Percentiles rank a stretch among this genome's conserved stretches.
Evolutionary conservation across 1,284 basidiomycete genomes (phyloP).

Genomic region (Cutaneotrichosporon spelunceum): DNA sequence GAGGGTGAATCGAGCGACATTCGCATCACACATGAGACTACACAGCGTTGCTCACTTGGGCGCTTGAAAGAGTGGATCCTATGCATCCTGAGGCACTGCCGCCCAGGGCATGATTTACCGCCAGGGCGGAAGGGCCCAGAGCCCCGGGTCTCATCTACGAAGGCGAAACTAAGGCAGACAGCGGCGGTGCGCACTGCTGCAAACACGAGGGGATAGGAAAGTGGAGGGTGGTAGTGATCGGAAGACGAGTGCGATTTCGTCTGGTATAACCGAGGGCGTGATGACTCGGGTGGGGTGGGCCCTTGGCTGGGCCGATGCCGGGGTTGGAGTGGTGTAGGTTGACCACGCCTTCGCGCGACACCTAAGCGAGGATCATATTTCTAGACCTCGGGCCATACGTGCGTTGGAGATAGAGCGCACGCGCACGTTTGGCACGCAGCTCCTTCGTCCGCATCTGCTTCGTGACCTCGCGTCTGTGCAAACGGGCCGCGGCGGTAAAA

Average conservation of each 20-base stretch:
- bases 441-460: background rate
- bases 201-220: background rate
- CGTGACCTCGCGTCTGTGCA: background rate
- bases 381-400: background rate
- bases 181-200: background rate
- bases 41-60: background rate
- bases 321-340: background rate
- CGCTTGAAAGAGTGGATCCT: conserved; percentile 9
- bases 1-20: background rate
- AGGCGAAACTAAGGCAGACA: background rate
- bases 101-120: conserved; percentile 10
- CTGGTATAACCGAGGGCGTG: background rate
- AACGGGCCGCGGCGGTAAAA: background rate
- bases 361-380: conserved; percentile 2
- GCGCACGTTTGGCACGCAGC: conserved; percentile 2
- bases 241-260: conserved; percentile 1
- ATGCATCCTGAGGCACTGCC: conserved; percentile 1
- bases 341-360: background rate
- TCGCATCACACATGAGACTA: background rate
- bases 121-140: conserved; percentile 4
- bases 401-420: conserved; percentile 4
- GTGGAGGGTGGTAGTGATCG: background rate
- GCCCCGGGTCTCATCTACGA: background rate
- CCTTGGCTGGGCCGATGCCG: background rate
- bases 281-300: background rate